Evolutionary conservation across 768 basidiomycete species (phyloP).

Genomic region (Auriculariales sp.): DNA sequence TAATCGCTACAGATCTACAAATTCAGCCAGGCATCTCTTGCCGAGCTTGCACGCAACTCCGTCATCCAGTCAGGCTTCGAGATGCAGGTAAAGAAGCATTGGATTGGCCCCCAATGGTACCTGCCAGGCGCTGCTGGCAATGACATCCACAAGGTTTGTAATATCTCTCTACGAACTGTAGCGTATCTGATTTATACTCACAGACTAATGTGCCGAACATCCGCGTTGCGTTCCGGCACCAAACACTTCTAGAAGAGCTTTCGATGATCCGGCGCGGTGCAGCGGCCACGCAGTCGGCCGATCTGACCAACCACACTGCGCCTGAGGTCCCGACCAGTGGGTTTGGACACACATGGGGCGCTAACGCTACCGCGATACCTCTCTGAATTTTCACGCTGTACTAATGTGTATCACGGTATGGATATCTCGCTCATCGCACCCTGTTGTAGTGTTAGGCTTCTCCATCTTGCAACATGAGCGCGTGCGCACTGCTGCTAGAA

Average conservation of each 20-base stretch:
- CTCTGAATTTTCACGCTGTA: no score
- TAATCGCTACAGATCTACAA: constrained; percentile 67
- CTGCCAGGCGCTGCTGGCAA: constrained; percentile 87
- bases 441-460: no score
- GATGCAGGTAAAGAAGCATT: constrained; percentile 93
- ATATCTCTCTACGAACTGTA: background rate
- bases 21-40: constrained; percentile 82
- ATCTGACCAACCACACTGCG: no score
- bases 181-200: background rate
- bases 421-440: no score
- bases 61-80: constrained; percentile 96
- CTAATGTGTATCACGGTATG: no score
- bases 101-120: constrained; percentile 91
- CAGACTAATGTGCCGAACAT: constrained; percentile 96
- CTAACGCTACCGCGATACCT: no score
- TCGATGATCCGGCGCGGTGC: constrained; percentile 34
- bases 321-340: no score
- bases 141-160: constrained; percentile 78
- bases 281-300: background rate
- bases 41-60: constrained; percentile 95
- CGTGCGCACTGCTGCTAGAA: no score
- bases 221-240: constrained; percentile 80
- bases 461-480: no score
- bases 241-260: constrained; percentile 78
- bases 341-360: no score